Evolutionary conservation across 2,329 filamentous ascomycete genomes (phyloP), one percentile per base, ranked within the genome.

Genomic region (Phialophora chinensis): DNA sequence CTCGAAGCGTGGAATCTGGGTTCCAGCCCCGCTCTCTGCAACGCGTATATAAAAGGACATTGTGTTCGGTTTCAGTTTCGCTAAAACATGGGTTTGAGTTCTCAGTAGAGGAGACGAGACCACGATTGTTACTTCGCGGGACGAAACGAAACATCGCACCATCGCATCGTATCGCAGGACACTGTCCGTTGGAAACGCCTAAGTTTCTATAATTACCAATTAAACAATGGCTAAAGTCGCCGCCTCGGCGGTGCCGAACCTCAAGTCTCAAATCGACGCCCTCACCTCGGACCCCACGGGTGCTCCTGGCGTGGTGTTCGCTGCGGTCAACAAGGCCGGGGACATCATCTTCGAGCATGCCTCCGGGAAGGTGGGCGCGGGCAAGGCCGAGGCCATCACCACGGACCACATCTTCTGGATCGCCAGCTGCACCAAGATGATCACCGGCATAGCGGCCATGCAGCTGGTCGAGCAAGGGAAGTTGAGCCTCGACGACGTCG

Each of bases 351-450:
- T 74, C 60, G 69, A 71, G 31, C 73, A 75, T 65, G 74, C 74
- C 42, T 73, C 73, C 10, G 74, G 74, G 4, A 70, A 71, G 53
- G 58, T 71, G 4, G 74, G 73, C 2, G 62, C 71, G 1, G 71
- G 69, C 11, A 55, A 65, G 42, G 53, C 59, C 17, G 59, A 70
- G 35, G 49, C 63, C n/a, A 76, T 76, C 72, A 74, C 72, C 1
- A 52, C 71, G 44, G 73, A 76, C 61, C 72, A 70, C 11, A 66
- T 74, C 14, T 74, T 76, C 73, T 87, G 83, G 84, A 78, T 87
- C 4, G 85, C 85, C 0, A 86, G 84, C 0, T 86, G 83, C 72
- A 86, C 86, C 17, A 88, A 88, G 75, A 79, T 86, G 78, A 75
- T 87, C 12, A 77, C 79, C 0, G 84, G 79, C 0, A 74, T 87